Evolutionary conservation across 1,284 basidiomycete genomes (phyloP).

Genomic region (Phellopilus nigrolimitatus): DNA sequence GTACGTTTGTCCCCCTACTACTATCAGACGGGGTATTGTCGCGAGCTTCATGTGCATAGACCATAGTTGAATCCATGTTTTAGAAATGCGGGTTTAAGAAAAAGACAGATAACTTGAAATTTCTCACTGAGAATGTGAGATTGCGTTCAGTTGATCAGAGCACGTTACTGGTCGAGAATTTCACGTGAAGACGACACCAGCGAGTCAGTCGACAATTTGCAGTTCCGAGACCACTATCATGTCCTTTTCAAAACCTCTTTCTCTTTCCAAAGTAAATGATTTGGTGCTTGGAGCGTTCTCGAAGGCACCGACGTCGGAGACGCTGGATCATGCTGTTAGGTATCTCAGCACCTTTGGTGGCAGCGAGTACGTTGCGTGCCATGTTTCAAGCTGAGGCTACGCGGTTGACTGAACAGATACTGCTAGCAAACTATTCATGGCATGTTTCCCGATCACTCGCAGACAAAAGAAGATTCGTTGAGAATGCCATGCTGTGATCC

Average conservation of each 20-base stretch:
- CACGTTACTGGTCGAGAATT: too few relatives aligned
- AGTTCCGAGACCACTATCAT: conserved; percentile 25
- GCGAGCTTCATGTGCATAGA: too few relatives aligned
- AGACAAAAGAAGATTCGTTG: not conserved
- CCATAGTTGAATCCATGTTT: too few relatives aligned
- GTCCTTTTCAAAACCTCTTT: conserved; percentile 29
- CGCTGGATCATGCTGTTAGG: conserved; percentile 63
- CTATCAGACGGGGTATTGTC: too few relatives aligned
- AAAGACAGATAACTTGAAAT: too few relatives aligned
- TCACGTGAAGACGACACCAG: too few relatives aligned
- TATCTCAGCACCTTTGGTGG: conserved; percentile 78
- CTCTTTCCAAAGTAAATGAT: conserved; percentile 50
- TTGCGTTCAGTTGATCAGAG: too few relatives aligned
- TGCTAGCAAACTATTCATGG: conserved; percentile 71
- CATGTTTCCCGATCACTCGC: conserved; percentile 30
- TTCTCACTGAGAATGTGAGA: too few relatives aligned
- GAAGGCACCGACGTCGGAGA: conserved; percentile 51
- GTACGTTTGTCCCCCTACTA: too few relatives aligned
- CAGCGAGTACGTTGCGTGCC: conserved; percentile 59
- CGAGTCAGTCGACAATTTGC: too few relatives aligned
- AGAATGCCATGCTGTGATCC: too few relatives aligned
- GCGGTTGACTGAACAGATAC: conserved; percentile 8
- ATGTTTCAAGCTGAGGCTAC: conserved; percentile 7
- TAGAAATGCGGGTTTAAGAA: too few relatives aligned
- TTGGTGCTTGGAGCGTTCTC: conserved; percentile 58